Evolutionary conservation across 495 filamentous ascomycete genomes (phyloP).

Genomic region (Aspergillus saccharolyticus): DNA sequence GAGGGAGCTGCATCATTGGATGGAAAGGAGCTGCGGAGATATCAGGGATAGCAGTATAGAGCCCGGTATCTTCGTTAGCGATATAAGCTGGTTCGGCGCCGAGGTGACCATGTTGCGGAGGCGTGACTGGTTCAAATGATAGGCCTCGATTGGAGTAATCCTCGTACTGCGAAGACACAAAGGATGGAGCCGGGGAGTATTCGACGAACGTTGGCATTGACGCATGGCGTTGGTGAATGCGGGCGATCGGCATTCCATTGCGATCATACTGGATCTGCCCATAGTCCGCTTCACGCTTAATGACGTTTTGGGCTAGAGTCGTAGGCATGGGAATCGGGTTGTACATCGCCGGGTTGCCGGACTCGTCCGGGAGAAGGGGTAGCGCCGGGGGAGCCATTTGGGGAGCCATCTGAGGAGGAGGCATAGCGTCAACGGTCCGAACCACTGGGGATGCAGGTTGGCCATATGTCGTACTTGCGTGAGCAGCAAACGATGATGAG

Average conservation of each 20-base stretch:
- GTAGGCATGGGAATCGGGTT: constrained; percentile 57
- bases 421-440: constrained; percentile 84
- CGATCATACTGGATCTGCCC: constrained; percentile 78
- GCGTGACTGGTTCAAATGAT: constrained; percentile 94
- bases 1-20: constrained; percentile 85
- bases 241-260: constrained; percentile 77
- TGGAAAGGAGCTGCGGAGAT: constrained; percentile 56
- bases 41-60: constrained; percentile 92
- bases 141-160: constrained; percentile 96
- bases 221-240: constrained; percentile 82
- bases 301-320: constrained; percentile 58
- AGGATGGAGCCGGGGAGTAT: constrained; percentile 95
- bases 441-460: constrained; percentile 81
- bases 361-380: constrained; percentile 75
- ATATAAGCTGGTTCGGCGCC: constrained; percentile 90
- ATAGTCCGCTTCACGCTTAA: constrained; percentile 81
- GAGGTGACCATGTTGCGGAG: constrained; percentile 80
- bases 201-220: constrained; percentile 98
- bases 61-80: constrained; percentile 91
- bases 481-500: constrained; percentile 89
- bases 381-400: constrained; percentile 65
- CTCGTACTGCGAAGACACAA: constrained; percentile 93
- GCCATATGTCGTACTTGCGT: constrained; percentile 70
- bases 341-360: constrained; percentile 70
- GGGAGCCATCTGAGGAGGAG: constrained; percentile 71